Percentiles rank a stretch among this genome's conserved stretches.
phyloP scores from a whole-genome alignment of 129 eudicot genomes.

The Scalesia atractyloides region DNA sequence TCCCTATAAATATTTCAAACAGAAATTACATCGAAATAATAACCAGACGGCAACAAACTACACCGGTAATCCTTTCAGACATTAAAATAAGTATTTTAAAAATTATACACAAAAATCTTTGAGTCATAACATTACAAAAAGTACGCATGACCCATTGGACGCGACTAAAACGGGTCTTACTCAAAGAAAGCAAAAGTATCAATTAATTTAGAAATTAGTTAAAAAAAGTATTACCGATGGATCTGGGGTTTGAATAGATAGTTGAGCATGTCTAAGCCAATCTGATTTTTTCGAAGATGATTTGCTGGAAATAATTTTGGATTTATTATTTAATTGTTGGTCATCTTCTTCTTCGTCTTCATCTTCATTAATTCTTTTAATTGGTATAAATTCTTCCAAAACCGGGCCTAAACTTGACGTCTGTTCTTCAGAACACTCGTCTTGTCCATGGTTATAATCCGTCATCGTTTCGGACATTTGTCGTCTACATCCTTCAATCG shows the following conservation, averaged over 20 bases:
- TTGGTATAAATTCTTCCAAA: conserved; percentile 82
- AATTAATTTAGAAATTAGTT: neutral
- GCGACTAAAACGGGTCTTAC: too few relatives aligned
- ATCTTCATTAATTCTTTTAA: conserved; percentile 45
- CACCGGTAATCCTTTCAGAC: too few relatives aligned
- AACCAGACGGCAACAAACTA: too few relatives aligned
- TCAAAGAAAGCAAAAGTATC: too few relatives aligned
- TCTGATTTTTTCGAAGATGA: conserved; percentile 68
- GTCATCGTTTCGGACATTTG: conserved; percentile 52
- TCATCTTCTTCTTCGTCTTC: conserved; percentile 30
- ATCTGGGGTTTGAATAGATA: conserved; percentile 89
- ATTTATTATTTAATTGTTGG: conserved; percentile 26
- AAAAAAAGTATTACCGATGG: conserved; percentile 51
- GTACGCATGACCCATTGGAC: too few relatives aligned
- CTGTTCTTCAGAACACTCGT: conserved; percentile 85
- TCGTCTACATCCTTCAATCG: conserved; percentile 60
- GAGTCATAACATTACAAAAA: too few relatives aligned
- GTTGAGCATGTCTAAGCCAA: conserved; percentile 96
- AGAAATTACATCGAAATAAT: too few relatives aligned
- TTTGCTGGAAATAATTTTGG: conserved; percentile 14
- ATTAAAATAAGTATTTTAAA: too few relatives aligned
- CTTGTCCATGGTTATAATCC: conserved; percentile 52
- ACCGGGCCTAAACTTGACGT: conserved; percentile 70
- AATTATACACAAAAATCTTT: too few relatives aligned
- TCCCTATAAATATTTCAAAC: too few relatives aligned